Evolutionary conservation across 2,329 filamentous ascomycete species (phyloP), one percentile per base, ranked within the genome.

Genomic region (Claviceps humidiphila): DNA sequence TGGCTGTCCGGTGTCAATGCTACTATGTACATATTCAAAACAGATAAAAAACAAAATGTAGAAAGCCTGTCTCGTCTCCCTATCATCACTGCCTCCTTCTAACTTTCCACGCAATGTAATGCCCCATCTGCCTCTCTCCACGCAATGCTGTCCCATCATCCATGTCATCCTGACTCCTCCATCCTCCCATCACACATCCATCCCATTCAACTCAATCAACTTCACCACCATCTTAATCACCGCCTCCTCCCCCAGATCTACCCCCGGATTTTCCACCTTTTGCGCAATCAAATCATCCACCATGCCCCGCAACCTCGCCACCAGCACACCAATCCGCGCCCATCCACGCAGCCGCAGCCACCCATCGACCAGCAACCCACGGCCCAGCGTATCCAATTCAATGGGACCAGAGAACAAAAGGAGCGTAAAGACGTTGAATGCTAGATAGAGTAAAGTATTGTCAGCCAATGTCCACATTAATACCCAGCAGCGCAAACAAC

Each of bases 311-410:
- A 98, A 68, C 56, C 91, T 76, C 46, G 85, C 87, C 2, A 95
- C 85, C 58, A 98, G 68, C 13, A 97, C 91, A 34, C 91, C 93
- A 57, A 98, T 93, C 47, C 93, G 80, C 1, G 93, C 91, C 93
- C 93, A 98, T 1, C 93, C 93, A 24, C 89, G 78, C 37, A 98
- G 71, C 39, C 75, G 68, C 51, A 97, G 73, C 93, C 91, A 97
- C 50, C 88, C 89, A 68, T 97, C 93, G 3, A 98, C 87, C 3
- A 96, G 73, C 17, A 98, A 71, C 0, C 93, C 93, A 22, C 90
- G 76, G 5, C 91, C 91, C 44, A 89, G 73, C 0, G 89, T 95
- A 68, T 97, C 93, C 3, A 97, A 80, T 54, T 82, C 80, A 49
- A 97, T 89, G 2, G 81, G 75, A 0, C 93, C 93, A 1, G 84